Conservation (phyloP, 2,329 filamentous ascomycete species). For the Chrysoporthe deuterocubensis region DNA sequence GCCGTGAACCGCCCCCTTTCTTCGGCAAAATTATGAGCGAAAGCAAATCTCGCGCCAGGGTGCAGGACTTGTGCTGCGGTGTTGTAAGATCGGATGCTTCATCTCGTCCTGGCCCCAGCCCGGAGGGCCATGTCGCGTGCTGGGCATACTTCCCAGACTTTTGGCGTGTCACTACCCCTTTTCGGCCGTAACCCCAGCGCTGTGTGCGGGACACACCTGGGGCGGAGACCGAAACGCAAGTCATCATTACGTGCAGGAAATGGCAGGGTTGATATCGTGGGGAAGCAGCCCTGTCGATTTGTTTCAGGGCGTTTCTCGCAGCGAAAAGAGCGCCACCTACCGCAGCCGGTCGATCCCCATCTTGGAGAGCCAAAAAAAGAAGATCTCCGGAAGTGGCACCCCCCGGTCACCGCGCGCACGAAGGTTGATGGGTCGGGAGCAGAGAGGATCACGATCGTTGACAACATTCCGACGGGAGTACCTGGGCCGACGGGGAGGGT, state of each 20-base stretch:
- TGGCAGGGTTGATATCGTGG: constrained; percentile 23
- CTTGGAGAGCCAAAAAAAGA: neutral
- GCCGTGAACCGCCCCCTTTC: neutral
- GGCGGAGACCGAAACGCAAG: constrained; percentile 19
- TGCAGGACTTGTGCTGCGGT: neutral
- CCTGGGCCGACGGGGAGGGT: constrained; percentile 14
- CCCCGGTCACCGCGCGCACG: neutral
- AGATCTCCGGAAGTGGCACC: neutral
- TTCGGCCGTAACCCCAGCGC: constrained; percentile 12
- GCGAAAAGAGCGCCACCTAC: neutral
- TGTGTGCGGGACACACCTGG: constrained; percentile 1
- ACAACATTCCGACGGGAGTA: constrained; percentile 2
- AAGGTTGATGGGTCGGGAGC: neutral
- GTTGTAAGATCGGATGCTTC: neutral
- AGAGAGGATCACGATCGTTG: constrained; percentile 13
- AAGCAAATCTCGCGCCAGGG: neutral
- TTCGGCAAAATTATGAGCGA: neutral
- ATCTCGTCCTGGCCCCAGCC: neutral
- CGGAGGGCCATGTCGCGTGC: neutral
- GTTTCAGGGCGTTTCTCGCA: constrained; percentile 23
- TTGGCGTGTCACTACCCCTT: constrained; percentile 16
- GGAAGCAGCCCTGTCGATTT: constrained; percentile 25
- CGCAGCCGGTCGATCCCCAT: constrained; percentile 9
- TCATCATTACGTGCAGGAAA: constrained; percentile 23
- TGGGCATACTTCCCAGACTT: neutral